Percentiles rank a stretch among this genome's conserved stretches.
Evolutionary conservation across 139 green algal species (phyloP).

Genomic region (Tetradesmus obliquus): DNA sequence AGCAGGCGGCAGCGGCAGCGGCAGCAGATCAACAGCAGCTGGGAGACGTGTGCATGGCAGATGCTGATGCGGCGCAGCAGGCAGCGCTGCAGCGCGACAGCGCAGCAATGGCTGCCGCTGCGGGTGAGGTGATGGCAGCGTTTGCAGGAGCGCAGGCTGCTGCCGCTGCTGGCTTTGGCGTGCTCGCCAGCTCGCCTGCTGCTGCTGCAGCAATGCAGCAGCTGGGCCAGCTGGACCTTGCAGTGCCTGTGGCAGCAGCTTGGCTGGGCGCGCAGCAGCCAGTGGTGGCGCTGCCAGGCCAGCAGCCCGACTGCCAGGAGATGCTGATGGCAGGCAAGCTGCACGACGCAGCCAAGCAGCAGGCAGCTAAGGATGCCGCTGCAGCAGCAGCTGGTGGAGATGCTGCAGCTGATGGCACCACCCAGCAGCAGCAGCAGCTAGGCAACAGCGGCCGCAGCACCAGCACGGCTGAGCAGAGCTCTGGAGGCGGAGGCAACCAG

Average conservation of each 20-base stretch:
- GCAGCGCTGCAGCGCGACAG: not conserved
- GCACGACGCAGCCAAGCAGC: not conserved
- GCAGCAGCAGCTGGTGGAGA: not conserved
- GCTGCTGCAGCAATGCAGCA: not conserved
- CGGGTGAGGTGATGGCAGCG: not conserved
- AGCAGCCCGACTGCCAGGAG: not conserved
- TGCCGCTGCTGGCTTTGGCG: not conserved
- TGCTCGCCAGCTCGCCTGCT: not conserved
- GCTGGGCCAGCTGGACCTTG: not conserved
- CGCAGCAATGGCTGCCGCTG: conserved; percentile 16
- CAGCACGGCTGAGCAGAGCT: conserved; percentile 29
- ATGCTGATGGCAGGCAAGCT: not conserved
- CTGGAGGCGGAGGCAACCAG: conserved; percentile 20
- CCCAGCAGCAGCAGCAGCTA: conserved; percentile 15
- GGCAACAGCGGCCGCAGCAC: conserved; percentile 42
- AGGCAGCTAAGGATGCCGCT: not conserved
- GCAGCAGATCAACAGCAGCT: not conserved
- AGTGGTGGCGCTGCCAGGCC: not conserved
- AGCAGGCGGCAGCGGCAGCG: conserved; percentile 20
- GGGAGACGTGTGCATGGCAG: not conserved
- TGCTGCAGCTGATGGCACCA: not conserved
- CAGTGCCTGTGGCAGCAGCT: conserved; percentile 25
- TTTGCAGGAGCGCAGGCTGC: conserved; percentile 9
- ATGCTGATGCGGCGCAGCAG: conserved; percentile 6
- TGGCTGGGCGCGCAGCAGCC: conserved; percentile 31